These are phyloP conservation scores for Neophaeococcomyces aloes DNA, from an alignment of 2,329 filamentous ascomycete genomes.

Conservation along the genomic window DNA sequence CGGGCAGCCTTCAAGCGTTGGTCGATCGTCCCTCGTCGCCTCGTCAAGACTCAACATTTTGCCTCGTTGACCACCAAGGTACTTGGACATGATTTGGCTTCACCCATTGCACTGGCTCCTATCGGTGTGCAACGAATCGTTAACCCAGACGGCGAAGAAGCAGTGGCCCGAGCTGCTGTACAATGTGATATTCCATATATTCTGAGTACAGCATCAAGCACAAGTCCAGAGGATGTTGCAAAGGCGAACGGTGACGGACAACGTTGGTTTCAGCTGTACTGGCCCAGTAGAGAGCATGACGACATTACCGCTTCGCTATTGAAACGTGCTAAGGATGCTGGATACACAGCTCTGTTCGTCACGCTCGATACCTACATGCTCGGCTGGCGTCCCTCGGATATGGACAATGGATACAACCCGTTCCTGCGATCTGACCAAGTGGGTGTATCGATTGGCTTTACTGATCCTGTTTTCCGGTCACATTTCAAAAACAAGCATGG, in stretches of 20 bases:
- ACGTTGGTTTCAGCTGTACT: constrained; percentile 67
- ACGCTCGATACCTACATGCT: constrained; percentile 63
- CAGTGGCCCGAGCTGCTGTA: constrained; percentile 52
- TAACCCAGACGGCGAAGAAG: constrained; percentile 55
- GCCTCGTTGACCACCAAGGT: constrained; percentile 44
- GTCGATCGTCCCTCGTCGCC: constrained; percentile 23
- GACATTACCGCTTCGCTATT: constrained; percentile 56
- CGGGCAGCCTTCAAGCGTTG: constrained; percentile 46
- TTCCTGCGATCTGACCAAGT: constrained; percentile 44
- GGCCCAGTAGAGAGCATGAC: constrained; percentile 48
- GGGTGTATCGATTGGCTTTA: constrained; percentile 53
- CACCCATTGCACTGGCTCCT: constrained; percentile 54
- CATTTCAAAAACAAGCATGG: constrained; percentile 45
- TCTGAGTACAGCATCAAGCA: constrained; percentile 54
- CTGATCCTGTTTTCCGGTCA: constrained; percentile 54
- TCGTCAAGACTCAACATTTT: constrained; percentile 41
- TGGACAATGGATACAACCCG: constrained; percentile 46
- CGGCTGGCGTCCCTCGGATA: constrained; percentile 57
- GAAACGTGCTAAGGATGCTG: constrained; percentile 48
- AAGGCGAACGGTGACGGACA: constrained; percentile 46
- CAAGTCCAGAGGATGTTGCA: constrained; percentile 57
- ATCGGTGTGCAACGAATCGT: constrained; percentile 60
- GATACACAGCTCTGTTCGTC: constrained; percentile 57
- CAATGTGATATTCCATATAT: constrained; percentile 55
- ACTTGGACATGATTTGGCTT: constrained; percentile 40